A percentile compares a stretch with the other conserved stretches of the same genome.
Evolutionary conservation across 164 flowering plant genomes (phyloP).

Genomic region (Platanus orientalis): DNA sequence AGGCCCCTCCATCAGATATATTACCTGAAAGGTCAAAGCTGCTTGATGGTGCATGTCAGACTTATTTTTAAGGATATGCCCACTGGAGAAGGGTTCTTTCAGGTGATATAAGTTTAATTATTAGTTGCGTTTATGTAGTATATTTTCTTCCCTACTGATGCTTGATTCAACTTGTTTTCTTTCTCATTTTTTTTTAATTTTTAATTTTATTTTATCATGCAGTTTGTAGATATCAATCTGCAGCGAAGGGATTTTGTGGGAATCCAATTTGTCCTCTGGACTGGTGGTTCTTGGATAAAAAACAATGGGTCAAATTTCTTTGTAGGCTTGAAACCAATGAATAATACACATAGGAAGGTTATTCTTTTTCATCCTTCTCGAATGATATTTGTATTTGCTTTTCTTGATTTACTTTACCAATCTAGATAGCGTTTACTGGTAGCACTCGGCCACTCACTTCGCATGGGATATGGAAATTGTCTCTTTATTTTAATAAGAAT

Average conservation of each 20-base stretch:
- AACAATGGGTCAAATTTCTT: constrained; percentile 39
- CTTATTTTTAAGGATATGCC: constrained; percentile 32
- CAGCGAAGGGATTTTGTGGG: constrained; percentile 27
- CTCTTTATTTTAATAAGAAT: background rate
- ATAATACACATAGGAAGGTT: constrained; percentile 21
- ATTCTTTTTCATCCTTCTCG: constrained; percentile 5
- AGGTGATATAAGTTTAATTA: constrained; percentile 19
- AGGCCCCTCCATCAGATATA: constrained; percentile 37
- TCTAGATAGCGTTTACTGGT: constrained; percentile 1
- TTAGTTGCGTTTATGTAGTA: background rate
- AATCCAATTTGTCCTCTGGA: constrained; percentile 39
- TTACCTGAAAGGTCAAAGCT: constrained; percentile 43
- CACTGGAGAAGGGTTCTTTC: constrained; percentile 27
- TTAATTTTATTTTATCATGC: background rate
- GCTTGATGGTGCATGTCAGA: constrained; percentile 44
- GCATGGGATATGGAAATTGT: background rate
- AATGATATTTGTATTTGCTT: background rate
- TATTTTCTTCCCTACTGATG: background rate
- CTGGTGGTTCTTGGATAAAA: constrained; percentile 38
- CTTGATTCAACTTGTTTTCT: background rate
- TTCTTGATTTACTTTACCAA: background rate
- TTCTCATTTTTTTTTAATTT: background rate
- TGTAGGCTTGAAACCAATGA: constrained; percentile 17
- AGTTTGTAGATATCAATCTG: constrained; percentile 37
- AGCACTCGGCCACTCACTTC: background rate